Percentiles rank a stretch among this genome's conserved stretches.
These are phyloP conservation scores for Leishmania guyanensis DNA, from an alignment of 208 protist genomes.

Conservation along the genomic window DNA sequence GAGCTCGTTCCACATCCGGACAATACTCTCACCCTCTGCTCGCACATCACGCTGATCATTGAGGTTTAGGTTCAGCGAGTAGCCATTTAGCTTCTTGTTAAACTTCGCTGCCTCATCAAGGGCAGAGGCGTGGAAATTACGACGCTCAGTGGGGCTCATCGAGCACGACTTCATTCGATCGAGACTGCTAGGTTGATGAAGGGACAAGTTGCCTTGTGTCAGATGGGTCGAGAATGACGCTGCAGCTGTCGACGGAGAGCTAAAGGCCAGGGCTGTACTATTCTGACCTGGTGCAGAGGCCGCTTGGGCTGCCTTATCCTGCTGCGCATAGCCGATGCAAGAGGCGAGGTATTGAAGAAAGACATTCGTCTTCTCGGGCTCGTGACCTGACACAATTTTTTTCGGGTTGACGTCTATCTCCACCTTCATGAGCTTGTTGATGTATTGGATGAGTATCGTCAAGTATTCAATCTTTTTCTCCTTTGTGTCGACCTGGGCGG, in stretches of 20 bases:
- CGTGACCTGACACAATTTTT: slow-evolving; percentile 87
- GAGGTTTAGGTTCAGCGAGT: slow-evolving; percentile 58
- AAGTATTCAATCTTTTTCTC: slow-evolving; percentile 91
- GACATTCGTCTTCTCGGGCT: slow-evolving; percentile 89
- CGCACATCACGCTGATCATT: slow-evolving; percentile 33
- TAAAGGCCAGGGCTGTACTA: neutral
- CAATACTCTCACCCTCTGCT: slow-evolving; percentile 62
- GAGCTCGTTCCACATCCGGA: slow-evolving; percentile 81
- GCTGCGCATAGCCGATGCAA: slow-evolving; percentile 77
- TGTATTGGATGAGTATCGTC: slow-evolving; percentile 68
- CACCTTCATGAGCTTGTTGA: slow-evolving; percentile 62
- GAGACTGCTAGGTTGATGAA: slow-evolving; percentile 29
- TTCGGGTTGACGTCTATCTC: slow-evolving; percentile 83
- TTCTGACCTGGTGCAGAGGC: neutral
- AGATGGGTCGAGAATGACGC: neutral
- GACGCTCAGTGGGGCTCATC: neutral
- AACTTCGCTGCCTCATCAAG: slow-evolving; percentile 39
- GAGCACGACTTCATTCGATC: slow-evolving; percentile 33
- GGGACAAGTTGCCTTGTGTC: neutral
- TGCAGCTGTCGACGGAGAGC: neutral
- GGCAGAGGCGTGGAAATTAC: slow-evolving; percentile 1
- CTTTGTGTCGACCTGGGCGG: slow-evolving; percentile 69
- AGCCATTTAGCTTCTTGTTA: slow-evolving; percentile 57
- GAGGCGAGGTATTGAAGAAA: slow-evolving; percentile 86
- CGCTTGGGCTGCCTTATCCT: slow-evolving; percentile 60